Evolutionary conservation across 495 filamentous ascomycete species (phyloP).

Genomic region (Antarctomyces pellizariae): DNA sequence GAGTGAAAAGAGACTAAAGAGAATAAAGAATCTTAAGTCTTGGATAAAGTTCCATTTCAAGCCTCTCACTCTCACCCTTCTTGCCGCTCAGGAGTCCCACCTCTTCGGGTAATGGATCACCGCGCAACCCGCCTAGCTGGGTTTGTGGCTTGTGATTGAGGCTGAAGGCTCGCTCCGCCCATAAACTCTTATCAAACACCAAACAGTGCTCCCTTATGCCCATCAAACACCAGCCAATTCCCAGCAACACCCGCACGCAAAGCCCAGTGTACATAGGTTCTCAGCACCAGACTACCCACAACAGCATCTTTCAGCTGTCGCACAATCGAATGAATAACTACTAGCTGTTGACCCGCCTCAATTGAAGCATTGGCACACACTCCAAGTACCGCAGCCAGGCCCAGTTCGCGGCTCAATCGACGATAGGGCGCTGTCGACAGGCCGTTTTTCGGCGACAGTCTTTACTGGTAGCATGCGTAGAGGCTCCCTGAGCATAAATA

Average conservation of each 20-base stretch:
- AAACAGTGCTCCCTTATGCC: constrained; percentile 9
- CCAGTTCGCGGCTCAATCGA: constrained; percentile 27
- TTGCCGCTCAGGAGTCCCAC: too few relatives aligned
- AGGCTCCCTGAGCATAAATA: constrained; percentile 57
- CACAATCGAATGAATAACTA: constrained; percentile 19
- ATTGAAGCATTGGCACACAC: constrained; percentile 64
- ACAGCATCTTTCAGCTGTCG: constrained; percentile 24
- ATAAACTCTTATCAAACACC: constrained; percentile 4
- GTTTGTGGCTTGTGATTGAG: too few relatives aligned
- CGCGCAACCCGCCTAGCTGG: too few relatives aligned
- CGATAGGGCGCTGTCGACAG: constrained; percentile 43
- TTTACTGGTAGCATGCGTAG: constrained; percentile 32
- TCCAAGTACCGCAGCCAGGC: constrained; percentile 53
- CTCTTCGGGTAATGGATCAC: too few relatives aligned
- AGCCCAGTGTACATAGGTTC: constrained; percentile 32
- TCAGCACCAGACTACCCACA: constrained; percentile 58
- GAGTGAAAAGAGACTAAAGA: too few relatives aligned
- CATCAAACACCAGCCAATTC: constrained; percentile 12
- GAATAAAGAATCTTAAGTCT: too few relatives aligned
- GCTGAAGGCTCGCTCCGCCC: not conserved
- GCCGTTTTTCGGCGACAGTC: constrained; percentile 61
- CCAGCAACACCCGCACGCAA: constrained; percentile 20
- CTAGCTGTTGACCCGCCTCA: constrained; percentile 21
- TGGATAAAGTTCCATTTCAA: too few relatives aligned
- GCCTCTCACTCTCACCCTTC: too few relatives aligned